Evolutionary conservation across 805 yeast species (phyloP).

Genomic region (Yarrowia hollandica): DNA sequence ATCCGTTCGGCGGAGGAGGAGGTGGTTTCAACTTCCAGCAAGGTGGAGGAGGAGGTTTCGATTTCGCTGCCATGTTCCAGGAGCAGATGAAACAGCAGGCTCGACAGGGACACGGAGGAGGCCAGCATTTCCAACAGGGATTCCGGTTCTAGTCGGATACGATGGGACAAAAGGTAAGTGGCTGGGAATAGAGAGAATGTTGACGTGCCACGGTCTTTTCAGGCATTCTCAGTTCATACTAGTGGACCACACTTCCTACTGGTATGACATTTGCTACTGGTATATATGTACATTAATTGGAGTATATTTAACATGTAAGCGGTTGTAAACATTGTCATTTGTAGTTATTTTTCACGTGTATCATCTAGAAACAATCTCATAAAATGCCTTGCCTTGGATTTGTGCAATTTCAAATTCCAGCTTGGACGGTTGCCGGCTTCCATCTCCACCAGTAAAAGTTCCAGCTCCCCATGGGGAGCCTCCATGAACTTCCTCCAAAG

Average conservation of each 20-base stretch:
- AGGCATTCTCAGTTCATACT: neutral
- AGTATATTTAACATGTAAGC: neutral
- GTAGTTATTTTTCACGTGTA: neutral
- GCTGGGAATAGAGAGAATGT: conserved; percentile 9
- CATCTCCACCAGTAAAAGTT: conserved; percentile 70
- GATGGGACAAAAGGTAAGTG: neutral
- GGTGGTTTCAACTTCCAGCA: conserved; percentile 23
- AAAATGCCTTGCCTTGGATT: conserved; percentile 69
- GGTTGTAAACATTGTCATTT: no score
- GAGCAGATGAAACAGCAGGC: conserved; percentile 26
- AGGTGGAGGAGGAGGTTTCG: conserved; percentile 13
- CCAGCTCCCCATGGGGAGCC: conserved; percentile 91
- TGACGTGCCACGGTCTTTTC: conserved; percentile 5
- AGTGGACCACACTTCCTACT: neutral
- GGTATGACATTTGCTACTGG: neutral
- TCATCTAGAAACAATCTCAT: conserved; percentile 42
- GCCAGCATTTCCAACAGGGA: neutral
- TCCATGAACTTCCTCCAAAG: conserved; percentile 70
- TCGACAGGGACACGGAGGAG: conserved; percentile 10
- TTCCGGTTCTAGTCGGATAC: neutral
- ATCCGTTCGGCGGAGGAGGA: conserved; percentile 17
- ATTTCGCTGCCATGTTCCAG: conserved; percentile 29
- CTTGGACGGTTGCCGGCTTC: conserved; percentile 64
- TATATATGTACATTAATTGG: conserved; percentile 20
- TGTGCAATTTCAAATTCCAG: conserved; percentile 65